Conservation (phyloP, 2,329 filamentous ascomycete genomes). For the Penicillium thymicola region DNA sequence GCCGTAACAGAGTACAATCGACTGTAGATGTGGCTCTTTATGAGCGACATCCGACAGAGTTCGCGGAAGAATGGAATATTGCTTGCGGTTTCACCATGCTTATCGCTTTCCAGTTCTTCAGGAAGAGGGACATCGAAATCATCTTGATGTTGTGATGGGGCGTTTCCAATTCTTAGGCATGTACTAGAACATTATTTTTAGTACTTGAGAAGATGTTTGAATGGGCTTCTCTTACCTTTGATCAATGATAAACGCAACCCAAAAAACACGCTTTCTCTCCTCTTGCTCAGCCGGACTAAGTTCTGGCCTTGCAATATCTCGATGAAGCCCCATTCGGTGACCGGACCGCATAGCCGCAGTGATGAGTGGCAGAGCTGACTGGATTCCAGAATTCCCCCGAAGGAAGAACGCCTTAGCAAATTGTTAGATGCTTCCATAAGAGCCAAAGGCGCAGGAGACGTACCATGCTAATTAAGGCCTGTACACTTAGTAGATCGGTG, state of each 20-base stretch:
- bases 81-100: constrained; percentile 75
- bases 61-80: constrained; percentile 92
- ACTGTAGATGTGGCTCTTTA: constrained; percentile 89
- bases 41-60: constrained; percentile 82
- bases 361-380: constrained; percentile 82
- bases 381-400: constrained; percentile 89
- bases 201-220: not conserved
- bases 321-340: constrained; percentile 90
- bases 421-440: not conserved
- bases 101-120: constrained; percentile 80
- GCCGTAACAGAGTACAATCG: constrained; percentile 84
- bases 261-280: constrained; percentile 73
- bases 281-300: constrained; percentile 86
- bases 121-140: constrained; percentile 93
- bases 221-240: constrained; percentile 52
- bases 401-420: constrained; percentile 66
- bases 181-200: constrained; percentile 44
- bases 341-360: constrained; percentile 83
- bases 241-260: constrained; percentile 69
- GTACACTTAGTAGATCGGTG: constrained; percentile 86
- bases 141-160: constrained; percentile 66
- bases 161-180: constrained; percentile 63
- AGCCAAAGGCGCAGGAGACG: constrained; percentile 5
- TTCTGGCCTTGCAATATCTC: constrained; percentile 81
- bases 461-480: constrained; percentile 83